Evolutionary conservation across 148 eudicot species (phyloP).

Genomic region (Rhododendron henanense): DNA sequence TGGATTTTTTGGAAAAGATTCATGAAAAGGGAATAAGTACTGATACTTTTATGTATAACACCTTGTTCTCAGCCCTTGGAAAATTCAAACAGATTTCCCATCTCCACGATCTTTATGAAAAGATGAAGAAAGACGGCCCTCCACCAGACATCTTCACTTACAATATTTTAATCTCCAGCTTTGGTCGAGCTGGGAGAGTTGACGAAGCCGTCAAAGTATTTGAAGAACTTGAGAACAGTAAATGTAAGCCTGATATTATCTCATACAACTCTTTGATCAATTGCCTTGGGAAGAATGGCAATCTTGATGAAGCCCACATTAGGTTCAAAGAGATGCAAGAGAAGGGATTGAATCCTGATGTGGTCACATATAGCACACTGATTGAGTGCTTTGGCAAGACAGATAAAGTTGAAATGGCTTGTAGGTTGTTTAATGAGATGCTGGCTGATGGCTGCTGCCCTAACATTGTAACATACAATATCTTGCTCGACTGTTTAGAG

Average conservation of each 20-base stretch:
- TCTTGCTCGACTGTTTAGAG: slow-evolving; percentile 80
- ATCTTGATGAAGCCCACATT: slow-evolving; percentile 93
- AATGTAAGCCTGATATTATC: slow-evolving; percentile 63
- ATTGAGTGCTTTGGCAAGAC: slow-evolving; percentile 96
- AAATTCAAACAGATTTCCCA: slow-evolving; percentile 68
- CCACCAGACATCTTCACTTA: slow-evolving; percentile 72
- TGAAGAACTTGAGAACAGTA: slow-evolving; percentile 82
- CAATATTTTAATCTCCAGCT: slow-evolving; percentile 79
- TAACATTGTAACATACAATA: slow-evolving; percentile 86
- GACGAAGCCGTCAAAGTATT: slow-evolving; percentile 72
- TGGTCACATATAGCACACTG: slow-evolving; percentile 82
- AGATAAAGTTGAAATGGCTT: slow-evolving; percentile 88
- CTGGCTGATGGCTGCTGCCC: slow-evolving; percentile 77
- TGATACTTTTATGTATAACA: slow-evolving; percentile 78
- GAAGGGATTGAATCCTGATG: slow-evolving; percentile 84
- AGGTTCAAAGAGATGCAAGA: slow-evolving; percentile 92
- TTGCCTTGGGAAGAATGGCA: slow-evolving; percentile 85
- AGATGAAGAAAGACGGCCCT: slow-evolving; percentile 77
- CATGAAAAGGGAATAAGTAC: slow-evolving; percentile 74
- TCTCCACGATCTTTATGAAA: slow-evolving; percentile 67
- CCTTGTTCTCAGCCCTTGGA: slow-evolving; percentile 72
- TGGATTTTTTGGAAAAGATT: slow-evolving; percentile 64
- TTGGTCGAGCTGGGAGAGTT: slow-evolving; percentile 78
- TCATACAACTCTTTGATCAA: slow-evolving; percentile 90
- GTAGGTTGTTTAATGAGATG: slow-evolving; percentile 83